These are phyloP conservation scores for Wickerhamiella allomyrinae DNA, from an alignment of 805 yeast genomes.

Conservation along the genomic window DNA sequence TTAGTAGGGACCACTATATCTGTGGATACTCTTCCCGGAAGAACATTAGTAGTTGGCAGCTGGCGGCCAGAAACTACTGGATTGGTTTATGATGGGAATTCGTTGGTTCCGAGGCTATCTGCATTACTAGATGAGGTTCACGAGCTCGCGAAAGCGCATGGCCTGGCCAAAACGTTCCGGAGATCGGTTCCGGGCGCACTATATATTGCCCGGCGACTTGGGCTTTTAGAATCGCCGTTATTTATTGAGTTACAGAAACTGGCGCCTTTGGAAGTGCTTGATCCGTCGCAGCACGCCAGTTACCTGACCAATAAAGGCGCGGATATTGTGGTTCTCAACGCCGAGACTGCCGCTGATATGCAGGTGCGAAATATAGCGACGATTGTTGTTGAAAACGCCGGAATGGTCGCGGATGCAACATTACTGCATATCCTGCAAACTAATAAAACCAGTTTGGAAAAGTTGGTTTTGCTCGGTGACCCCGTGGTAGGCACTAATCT, in stretches of 20 bases:
- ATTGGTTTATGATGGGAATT: not conserved
- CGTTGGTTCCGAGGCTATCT: not conserved
- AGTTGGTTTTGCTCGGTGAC: not conserved
- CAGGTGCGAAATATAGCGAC: slow-evolving; percentile 16
- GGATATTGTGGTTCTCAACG: slow-evolving; percentile 22
- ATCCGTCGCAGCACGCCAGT: not conserved
- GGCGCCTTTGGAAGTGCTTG: not conserved
- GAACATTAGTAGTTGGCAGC: not conserved
- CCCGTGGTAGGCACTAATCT: not conserved
- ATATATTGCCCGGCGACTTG: not conserved
- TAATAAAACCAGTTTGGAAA: not conserved
- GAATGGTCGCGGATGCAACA: slow-evolving; percentile 19
- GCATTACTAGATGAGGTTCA: not conserved
- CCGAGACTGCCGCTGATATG: slow-evolving; percentile 13
- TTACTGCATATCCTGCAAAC: slow-evolving; percentile 20
- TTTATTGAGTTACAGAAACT: slow-evolving; percentile 1
- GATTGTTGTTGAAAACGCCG: slow-evolving; percentile 25
- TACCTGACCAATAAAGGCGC: slow-evolving; percentile 5
- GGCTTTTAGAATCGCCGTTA: slow-evolving; percentile 4
- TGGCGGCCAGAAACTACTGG: not conserved
- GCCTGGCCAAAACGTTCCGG: not conserved
- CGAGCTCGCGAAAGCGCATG: not conserved
- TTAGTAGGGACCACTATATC: not conserved
- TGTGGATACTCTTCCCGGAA: not conserved
- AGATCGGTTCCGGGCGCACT: not conserved